Evolutionary conservation across 257 asterid genomes (phyloP).

Genomic region (Asclepias syriaca): DNA sequence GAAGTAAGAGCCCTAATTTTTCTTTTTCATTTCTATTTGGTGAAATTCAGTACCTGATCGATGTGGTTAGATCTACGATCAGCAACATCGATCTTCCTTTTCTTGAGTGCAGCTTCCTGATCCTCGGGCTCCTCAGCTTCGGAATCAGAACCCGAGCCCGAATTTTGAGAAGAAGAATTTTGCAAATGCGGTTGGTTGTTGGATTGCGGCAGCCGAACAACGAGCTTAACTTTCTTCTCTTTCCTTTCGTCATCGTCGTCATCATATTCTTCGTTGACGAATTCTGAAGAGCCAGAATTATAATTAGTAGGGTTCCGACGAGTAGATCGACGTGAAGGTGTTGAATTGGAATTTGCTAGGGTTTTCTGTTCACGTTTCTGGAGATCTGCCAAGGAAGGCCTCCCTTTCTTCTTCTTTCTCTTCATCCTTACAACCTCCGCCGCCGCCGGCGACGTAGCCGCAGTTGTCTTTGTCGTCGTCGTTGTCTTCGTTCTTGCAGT

Average conservation of each 20-base stretch:
- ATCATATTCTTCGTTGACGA: constrained; percentile 27
- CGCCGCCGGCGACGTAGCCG: neutral
- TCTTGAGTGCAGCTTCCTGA: constrained; percentile 33
- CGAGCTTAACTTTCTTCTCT: constrained; percentile 88
- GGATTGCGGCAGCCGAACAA: constrained; percentile 68
- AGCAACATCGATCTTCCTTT: constrained; percentile 44
- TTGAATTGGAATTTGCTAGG: constrained; percentile 31
- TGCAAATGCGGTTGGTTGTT: constrained; percentile 26
- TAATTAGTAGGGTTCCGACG: constrained; percentile 48
- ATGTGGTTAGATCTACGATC: constrained; percentile 70
- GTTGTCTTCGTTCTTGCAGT: constrained; percentile 20
- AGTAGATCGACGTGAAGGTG: constrained; percentile 52
- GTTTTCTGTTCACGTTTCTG: constrained; percentile 17
- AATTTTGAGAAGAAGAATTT: constrained; percentile 19
- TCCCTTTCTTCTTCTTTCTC: constrained; percentile 84
- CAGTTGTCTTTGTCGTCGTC: neutral
- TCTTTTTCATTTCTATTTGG: no score
- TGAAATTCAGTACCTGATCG: constrained; percentile 40
- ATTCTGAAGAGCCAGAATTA: constrained; percentile 18
- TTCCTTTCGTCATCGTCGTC: constrained; percentile 83
- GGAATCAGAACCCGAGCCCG: constrained; percentile 40
- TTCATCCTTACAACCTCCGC: constrained; percentile 34
- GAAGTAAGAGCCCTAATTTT: neutral
- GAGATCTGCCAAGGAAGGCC: constrained; percentile 49
- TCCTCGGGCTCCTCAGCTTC: constrained; percentile 43